Percentiles rank a stretch among this genome's conserved stretches.
Evolutionary conservation across 2,329 filamentous ascomycete genomes (phyloP).

Genomic region (Microdochium paspali): DNA sequence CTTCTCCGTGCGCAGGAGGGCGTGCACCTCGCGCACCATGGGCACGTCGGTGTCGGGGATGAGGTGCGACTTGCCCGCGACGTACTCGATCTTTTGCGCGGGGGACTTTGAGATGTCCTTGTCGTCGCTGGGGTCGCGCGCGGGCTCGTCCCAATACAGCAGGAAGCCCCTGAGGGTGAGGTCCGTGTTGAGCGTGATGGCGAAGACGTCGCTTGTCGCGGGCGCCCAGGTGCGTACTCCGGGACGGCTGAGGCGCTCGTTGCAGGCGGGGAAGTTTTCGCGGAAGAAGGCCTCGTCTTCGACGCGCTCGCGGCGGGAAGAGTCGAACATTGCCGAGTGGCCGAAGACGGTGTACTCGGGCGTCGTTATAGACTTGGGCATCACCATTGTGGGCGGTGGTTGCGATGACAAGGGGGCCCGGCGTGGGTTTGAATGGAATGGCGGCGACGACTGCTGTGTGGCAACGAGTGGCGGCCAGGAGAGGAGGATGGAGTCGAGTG

Average conservation of each 20-base stretch:
- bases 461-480: no score
- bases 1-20: neutral
- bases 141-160: neutral
- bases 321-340: neutral
- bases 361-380: neutral
- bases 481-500: no score
- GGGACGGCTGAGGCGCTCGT: neutral
- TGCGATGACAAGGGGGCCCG: neutral
- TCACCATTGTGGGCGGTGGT: neutral
- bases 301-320: neutral
- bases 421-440: neutral
- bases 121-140: neutral
- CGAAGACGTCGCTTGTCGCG: neutral
- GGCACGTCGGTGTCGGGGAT: neutral
- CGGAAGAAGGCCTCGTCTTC: neutral
- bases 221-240: neutral
- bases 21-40: neutral
- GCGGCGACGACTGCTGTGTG: no score
- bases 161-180: neutral
- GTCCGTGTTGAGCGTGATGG: neutral
- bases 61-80: neutral
- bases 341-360: neutral
- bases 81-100: neutral
- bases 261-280: neutral
- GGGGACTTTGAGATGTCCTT: neutral